Base-by-base conservation (phyloP, 768 basidiomycete genomes). In the Pleurotus giganteus region DNA sequence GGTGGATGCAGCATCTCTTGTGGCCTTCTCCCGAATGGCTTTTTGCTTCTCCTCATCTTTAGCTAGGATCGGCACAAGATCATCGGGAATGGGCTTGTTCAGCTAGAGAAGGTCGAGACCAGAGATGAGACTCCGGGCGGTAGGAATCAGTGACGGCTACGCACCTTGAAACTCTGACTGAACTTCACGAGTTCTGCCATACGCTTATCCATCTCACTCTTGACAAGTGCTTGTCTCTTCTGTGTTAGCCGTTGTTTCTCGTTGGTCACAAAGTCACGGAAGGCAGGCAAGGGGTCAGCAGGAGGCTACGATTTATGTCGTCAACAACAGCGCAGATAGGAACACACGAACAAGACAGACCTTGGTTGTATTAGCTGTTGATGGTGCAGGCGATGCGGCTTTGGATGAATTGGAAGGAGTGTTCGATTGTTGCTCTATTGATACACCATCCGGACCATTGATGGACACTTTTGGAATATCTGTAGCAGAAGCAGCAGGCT, bases 161-260 rank as follows among this genome's bases (percentile, higher is more conserved):
- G 43, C 43, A 94, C 95, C 84, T 97, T 96, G 86, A 99, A 99
- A 61, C 72, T 88, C 69, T 91, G 81, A 60, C 92, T 93, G 71
- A 98, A 99, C 71, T 90, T 91, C 67, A 94, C 81, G 32, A 98
- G 76, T 39, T 98, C 96, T 8, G 93, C 89, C 76, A 97, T 84
- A 58, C 91, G 86, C 66, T 91, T 91, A 70, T 98, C 94, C 85
- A 95, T 91, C 68, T 98, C 95, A 64, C 80, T 89, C 80, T 94
- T 95, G 47, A 86, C 84, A 42, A 95, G 71, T 12, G 89, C 87
- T 64, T 93, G 91, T 69, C 91, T 84, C 81, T 95, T 96, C 73
- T 93, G 88, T 42, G 90, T 88, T 55, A 97, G 72, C 49, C 91
- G 82, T 65, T 97, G 89, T 67, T 89, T 91, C 73, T 98, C 97